phyloP scores from a whole-genome alignment of 2,329 filamentous ascomycete genomes.

The Colletotrichum caudatum region DNA sequence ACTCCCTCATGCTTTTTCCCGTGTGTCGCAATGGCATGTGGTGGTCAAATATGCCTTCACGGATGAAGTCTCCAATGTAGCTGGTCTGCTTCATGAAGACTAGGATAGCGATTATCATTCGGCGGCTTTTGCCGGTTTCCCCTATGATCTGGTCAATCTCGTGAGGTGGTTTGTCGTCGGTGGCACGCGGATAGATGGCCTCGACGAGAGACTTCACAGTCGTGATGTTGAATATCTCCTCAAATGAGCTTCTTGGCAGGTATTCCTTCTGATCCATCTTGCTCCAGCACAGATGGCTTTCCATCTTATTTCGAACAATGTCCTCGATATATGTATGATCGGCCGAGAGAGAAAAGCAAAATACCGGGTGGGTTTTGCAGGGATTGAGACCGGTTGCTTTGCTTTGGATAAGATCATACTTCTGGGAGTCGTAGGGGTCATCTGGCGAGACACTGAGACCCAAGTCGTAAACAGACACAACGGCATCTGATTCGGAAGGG shows the following conservation, averaged over 20 bases:
- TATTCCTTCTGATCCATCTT: conserved; percentile 10
- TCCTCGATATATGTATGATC: not conserved
- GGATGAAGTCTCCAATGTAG: conserved; percentile 20
- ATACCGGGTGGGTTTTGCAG: not conserved
- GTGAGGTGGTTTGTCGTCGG: not conserved
- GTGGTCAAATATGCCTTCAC: conserved; percentile 16
- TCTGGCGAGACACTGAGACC: not conserved
- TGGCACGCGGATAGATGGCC: not conserved
- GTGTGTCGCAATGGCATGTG: conserved; percentile 7
- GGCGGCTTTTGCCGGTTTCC: conserved; percentile 6
- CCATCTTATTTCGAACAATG: not conserved
- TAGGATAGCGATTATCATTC: conserved; percentile 18
- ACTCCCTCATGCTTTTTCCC: conserved; percentile 17
- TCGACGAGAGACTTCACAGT: conserved; percentile 2
- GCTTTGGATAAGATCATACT: not conserved
- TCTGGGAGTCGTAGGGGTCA: not conserved
- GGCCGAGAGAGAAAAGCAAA: not conserved
- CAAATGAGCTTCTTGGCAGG: conserved; percentile 18
- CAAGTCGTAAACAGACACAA: conserved; percentile 10
- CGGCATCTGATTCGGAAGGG: not conserved
- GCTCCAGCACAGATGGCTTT: not conserved
- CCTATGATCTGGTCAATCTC: not conserved
- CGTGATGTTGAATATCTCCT: conserved; percentile 7
- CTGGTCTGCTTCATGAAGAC: conserved; percentile 21
- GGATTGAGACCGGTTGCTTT: not conserved